Evolutionary conservation across 257 asterid species (phyloP).

Genomic region (Scutellaria baicalensis): DNA sequence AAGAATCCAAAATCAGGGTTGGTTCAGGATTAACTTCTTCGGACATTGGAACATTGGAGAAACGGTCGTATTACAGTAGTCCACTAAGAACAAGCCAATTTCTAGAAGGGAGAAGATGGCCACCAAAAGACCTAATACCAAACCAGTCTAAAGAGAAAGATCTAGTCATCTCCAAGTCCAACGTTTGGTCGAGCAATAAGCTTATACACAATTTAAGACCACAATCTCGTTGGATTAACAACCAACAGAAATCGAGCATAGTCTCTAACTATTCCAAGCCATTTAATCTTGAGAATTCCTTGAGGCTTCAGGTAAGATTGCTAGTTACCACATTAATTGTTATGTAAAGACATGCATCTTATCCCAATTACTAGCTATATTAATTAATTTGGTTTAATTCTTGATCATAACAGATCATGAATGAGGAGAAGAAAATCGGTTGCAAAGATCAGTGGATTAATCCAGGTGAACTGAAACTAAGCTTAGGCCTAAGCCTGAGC

Average conservation of each 20-base stretch:
- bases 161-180: not conserved
- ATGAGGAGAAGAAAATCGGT: conserved; percentile 21
- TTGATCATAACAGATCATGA: conserved; percentile 28
- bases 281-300: conserved; percentile 18
- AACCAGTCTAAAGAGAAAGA: conserved; percentile 31
- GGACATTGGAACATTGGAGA: conserved; percentile 11
- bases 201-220: conserved; percentile 10
- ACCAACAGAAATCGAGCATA: conserved; percentile 18
- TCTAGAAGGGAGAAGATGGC: conserved; percentile 64
- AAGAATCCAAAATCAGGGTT: conserved; percentile 14
- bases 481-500: conserved; percentile 37
- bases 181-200: conserved; percentile 9
- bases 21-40: not conserved
- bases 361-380: too few species aligned
- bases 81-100: conserved; percentile 40
- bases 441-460: conserved; percentile 25
- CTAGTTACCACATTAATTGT: too few species aligned
- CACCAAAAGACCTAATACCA: conserved; percentile 32
- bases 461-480: conserved; percentile 44
- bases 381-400: too few species aligned
- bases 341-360: not conserved
- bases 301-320: conserved; percentile 27
- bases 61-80: conserved; percentile 13
- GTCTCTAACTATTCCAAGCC: conserved; percentile 9
- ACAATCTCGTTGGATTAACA: conserved; percentile 19